phyloP scores from a whole-genome alignment of 2,329 filamentous ascomycete species.

The Fusarium sp. region DNA sequence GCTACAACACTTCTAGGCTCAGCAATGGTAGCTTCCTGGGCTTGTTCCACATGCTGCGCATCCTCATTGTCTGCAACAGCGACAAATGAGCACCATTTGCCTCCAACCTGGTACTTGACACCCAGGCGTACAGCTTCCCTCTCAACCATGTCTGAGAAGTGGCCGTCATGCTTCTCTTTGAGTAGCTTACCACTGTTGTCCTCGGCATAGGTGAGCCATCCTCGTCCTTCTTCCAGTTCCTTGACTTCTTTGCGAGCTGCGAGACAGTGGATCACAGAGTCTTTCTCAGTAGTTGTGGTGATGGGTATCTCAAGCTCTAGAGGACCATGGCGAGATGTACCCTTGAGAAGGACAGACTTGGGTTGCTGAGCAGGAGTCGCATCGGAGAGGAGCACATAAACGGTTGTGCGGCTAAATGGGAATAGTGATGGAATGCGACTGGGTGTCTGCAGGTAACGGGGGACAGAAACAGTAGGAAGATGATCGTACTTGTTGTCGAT shows the following conservation, averaged over 20 bases:
- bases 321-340: constrained; percentile 68
- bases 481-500: constrained; percentile 59
- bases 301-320: constrained; percentile 76
- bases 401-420: constrained; percentile 73
- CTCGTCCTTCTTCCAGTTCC: constrained; percentile 78
- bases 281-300: constrained; percentile 59
- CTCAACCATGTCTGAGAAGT: constrained; percentile 72
- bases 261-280: constrained; percentile 75
- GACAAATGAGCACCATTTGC: constrained; percentile 80
- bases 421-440: constrained; percentile 73
- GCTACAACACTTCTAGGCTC: accelerated
- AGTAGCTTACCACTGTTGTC: constrained; percentile 59
- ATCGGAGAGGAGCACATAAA: constrained; percentile 75
- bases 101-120: constrained; percentile 73
- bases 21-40: background rate
- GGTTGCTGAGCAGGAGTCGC: constrained; percentile 57
- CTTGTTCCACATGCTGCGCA: constrained; percentile 8
- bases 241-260: constrained; percentile 75
- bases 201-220: constrained; percentile 71
- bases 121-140: constrained; percentile 76
- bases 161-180: constrained; percentile 61
- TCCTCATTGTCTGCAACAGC: constrained; percentile 66
- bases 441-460: constrained; percentile 74
- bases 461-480: constrained; percentile 65
- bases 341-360: constrained; percentile 70